Base-by-base conservation (phyloP, 2,329 filamentous ascomycete genomes). In the Alternaria gaisen region DNA sequence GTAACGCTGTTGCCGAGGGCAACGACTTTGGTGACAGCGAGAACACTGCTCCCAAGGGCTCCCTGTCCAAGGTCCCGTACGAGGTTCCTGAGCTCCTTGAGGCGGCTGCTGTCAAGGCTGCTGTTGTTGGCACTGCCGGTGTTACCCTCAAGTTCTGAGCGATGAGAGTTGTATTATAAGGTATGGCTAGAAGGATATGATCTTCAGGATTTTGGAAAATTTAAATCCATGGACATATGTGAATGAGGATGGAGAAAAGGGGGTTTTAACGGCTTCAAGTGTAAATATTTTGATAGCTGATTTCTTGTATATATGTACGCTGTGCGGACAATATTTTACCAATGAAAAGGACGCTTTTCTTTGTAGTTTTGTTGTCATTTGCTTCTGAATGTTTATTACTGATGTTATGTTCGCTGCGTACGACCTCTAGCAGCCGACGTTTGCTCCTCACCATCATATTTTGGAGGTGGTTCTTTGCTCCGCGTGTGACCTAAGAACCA, bases 51-150 rank as follows among this genome's bases (percentile, higher is more conserved):
- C 64, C 63, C 7, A 64, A 61, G 51, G 79, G 79, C 4, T 75
- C 70, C 0, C 60, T 81, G 7, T 76, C 61, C 16, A 67, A 59
- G 43, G 74, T 74, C 3, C 77, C 78, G 9, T 81, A 81, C 61
- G 56, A 61, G 10, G 67, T 67, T 5, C 72, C 77, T 51, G 69
- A 65, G 30, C 64, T 77, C 14, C 65, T 81, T n/a, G 75, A 63
- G 18, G 74, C 74, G 12, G 61, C 67, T 4, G 74, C 71, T 32
- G 78, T 80, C 52, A 75, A 79, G 72, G 70, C 64, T 22, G 77
- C 78, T 36, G 79, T 81, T 71, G 76, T 79, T 28, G 78, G 78
- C 14, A 73, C 67, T 26, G 79, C 79, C 7, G 79, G 80, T 58
- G 74, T 73, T 57, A 81, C 79, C 14, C 70, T 81, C 12, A 54